These are phyloP conservation scores for Geopyxis carbonaria DNA, from an alignment of 495 filamentous ascomycete species.

Conservation along the genomic window DNA sequence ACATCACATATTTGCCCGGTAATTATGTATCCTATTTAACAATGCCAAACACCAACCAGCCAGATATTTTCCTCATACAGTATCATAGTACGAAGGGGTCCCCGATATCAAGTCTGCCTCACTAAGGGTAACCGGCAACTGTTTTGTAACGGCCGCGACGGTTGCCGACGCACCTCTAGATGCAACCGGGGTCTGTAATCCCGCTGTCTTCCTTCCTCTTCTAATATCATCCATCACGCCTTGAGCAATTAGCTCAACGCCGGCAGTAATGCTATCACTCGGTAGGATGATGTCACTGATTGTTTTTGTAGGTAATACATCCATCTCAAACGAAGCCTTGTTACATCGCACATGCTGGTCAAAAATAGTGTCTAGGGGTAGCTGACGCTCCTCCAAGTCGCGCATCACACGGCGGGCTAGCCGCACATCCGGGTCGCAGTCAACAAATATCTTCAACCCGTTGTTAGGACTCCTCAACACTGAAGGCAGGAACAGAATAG, in stretches of 20 bases:
- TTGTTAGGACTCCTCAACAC: too few species aligned
- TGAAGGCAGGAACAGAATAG: not conserved
- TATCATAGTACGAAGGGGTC: too few species aligned
- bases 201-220: slow-evolving; percentile 13
- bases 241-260: slow-evolving; percentile 20
- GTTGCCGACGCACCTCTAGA: not conserved
- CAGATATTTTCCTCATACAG: too few species aligned
- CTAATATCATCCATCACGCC: slow-evolving; percentile 20
- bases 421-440: slow-evolving; percentile 21
- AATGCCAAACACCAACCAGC: too few species aligned
- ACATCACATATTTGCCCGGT: too few species aligned
- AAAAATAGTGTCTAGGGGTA: slow-evolving; percentile 15
- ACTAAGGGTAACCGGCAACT: slow-evolving; percentile 10
- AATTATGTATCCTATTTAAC: too few species aligned
- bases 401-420: slow-evolving; percentile 18
- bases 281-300: slow-evolving; percentile 22
- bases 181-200: not conserved
- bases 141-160: slow-evolving; percentile 1
- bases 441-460: slow-evolving; percentile 22
- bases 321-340: slow-evolving; percentile 19
- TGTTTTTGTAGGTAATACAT: slow-evolving; percentile 18
- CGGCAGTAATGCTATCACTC: slow-evolving; percentile 13
- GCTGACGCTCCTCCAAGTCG: slow-evolving; percentile 7
- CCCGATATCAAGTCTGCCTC: too few species aligned
- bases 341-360: slow-evolving; percentile 20